Evolutionary conservation across 805 yeast species (phyloP).

Genomic region (Metschnikowia henanensis): DNA sequence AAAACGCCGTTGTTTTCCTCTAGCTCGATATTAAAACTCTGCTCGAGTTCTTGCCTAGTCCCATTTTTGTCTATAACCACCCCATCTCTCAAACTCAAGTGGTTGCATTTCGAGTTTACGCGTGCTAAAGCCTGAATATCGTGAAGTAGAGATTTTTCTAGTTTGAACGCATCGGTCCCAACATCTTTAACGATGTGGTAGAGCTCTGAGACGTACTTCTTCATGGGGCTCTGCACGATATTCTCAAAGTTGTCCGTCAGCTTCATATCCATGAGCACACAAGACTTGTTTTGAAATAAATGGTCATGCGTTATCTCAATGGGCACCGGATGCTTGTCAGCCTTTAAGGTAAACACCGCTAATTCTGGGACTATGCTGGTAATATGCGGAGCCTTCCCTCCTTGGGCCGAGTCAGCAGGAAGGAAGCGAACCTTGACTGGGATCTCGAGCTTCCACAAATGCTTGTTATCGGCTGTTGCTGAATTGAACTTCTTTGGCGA

Average conservation of each 20-base stretch:
- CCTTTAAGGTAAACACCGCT: slow-evolving; percentile 30
- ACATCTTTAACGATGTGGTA: slow-evolving; percentile 23
- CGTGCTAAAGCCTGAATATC: slow-evolving; percentile 36
- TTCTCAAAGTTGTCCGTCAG: slow-evolving; percentile 31
- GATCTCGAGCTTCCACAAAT: slow-evolving; percentile 22
- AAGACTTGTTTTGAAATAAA: slow-evolving; percentile 29
- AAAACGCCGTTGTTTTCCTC: slow-evolving; percentile 15
- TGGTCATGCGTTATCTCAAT: slow-evolving; percentile 36
- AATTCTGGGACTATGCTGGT: slow-evolving; percentile 28
- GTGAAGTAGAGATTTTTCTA: slow-evolving; percentile 28
- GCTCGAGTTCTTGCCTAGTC: slow-evolving; percentile 10
- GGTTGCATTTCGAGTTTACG: slow-evolving; percentile 28
- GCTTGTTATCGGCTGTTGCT: slow-evolving; percentile 5
- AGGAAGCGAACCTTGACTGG: slow-evolving; percentile 33
- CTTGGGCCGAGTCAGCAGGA: slow-evolving; percentile 21
- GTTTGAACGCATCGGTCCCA: slow-evolving; percentile 24
- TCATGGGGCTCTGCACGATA: slow-evolving; percentile 33
- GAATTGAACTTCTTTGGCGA: slow-evolving; percentile 21
- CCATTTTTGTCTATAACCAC: slow-evolving; percentile 24
- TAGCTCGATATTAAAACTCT: slow-evolving; percentile 4
- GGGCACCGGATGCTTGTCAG: slow-evolving; percentile 35
- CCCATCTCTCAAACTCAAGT: slow-evolving; percentile 24
- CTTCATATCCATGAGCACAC: slow-evolving; percentile 4
- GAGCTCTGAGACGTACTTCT: slow-evolving; percentile 30
- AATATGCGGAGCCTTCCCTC: slow-evolving; percentile 7